A percentile compares a stretch with the other conserved stretches of the same genome.
These are phyloP conservation scores for Pleurotus sapidus DNA, from an alignment of 768 basidiomycete genomes.

Conservation along the genomic window DNA sequence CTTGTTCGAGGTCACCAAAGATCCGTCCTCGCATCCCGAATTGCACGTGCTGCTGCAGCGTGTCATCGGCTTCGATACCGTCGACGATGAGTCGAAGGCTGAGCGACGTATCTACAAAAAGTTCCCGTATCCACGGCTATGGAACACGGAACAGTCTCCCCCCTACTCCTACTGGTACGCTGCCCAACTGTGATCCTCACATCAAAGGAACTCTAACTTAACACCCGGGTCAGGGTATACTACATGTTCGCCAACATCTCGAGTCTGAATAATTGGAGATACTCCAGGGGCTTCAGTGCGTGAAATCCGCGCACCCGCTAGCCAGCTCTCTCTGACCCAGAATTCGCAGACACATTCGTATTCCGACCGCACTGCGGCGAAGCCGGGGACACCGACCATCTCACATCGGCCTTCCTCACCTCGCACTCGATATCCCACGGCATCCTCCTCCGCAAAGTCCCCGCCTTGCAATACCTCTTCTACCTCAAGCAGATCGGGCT, in stretches of 20 bases:
- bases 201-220: background rate
- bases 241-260: slow-evolving; percentile 98
- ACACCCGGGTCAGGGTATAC: slow-evolving; percentile 65
- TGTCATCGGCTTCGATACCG: slow-evolving; percentile 96
- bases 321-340: background rate
- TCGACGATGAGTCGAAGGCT: slow-evolving; percentile 95
- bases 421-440: slow-evolving; percentile 99
- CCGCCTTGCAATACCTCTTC: slow-evolving; percentile 94
- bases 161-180: slow-evolving; percentile 91
- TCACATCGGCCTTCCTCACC: slow-evolving; percentile 93
- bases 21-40: slow-evolving; percentile 88
- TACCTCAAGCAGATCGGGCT: slow-evolving; percentile 98
- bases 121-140: slow-evolving; percentile 87
- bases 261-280: slow-evolving; percentile 92
- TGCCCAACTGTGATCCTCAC: background rate
- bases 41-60: slow-evolving; percentile 94
- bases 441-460: slow-evolving; percentile 97
- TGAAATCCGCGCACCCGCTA: slow-evolving; percentile 11
- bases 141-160: slow-evolving; percentile 88
- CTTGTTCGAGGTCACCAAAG: slow-evolving; percentile 92
- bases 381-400: slow-evolving; percentile 97
- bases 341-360: slow-evolving; percentile 82
- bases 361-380: slow-evolving; percentile 97
- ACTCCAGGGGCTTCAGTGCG: slow-evolving; percentile 86
- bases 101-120: slow-evolving; percentile 92